Base-by-base conservation (phyloP, 805 yeast species). In the Wickerhamomyces rabaulensis region DNA sequence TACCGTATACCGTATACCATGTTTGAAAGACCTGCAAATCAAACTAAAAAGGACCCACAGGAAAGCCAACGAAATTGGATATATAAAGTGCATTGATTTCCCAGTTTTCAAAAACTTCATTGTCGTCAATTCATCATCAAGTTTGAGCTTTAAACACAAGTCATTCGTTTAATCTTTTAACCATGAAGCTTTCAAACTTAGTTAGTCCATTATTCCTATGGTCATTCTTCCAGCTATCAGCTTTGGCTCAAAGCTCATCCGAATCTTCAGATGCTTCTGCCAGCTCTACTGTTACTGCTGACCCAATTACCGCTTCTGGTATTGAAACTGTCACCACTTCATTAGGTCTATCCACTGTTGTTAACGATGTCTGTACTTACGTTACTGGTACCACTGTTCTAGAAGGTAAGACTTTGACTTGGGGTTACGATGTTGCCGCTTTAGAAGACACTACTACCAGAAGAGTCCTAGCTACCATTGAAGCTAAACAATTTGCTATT, bases 401-500 rank as follows among this genome's bases (percentile, higher is more conserved):
- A 20, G 9, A 40, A 8, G 42, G 36, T 27, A 26, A 29, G 15
- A n/a, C 17, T 8, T 29, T 40, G 13, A 20, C 19, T 17, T 40
- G 27, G n/a, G 42, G 23, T 20, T 27, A 40, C 36, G 19, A 23
- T 40, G 36, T 40, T 20, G 19, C 42, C 3, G 16, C 42, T 17
- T 27, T 27, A 27, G 42, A 40, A 13, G 15, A 17, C 7, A 26
- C 9, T 13, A 16, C 16, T 9, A 13, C 19, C 3, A 23, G 27
- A 12, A 19, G 25, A 17, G 36, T 31, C 19, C 19, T 40, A 17
- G 6, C 27, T 6, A 16, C 10, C 21, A 4, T 33, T 19, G 25
- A 13, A 9, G 35, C 27, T 15, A 31, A 33, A 10, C 42, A 29
- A 13, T 51, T 41, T 43, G 46, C 54, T 23, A 16, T 54, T 31